Conservation (phyloP, 768 basidiomycete species). For the Mycena leptocephala region DNA sequence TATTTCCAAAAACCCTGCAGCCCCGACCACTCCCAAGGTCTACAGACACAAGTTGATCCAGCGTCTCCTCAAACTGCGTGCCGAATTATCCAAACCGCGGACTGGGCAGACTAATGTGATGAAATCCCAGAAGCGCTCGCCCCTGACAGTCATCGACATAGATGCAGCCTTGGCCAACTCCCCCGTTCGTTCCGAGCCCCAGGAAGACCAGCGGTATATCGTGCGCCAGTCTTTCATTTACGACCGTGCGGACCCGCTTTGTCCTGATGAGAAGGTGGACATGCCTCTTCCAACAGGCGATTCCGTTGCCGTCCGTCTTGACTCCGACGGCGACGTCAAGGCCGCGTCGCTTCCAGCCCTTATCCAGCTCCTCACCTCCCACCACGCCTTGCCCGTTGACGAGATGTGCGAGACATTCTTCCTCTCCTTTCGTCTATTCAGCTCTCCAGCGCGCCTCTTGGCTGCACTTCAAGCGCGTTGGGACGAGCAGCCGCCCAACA, state of each 20-base stretch:
- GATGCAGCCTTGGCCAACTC: constrained; percentile 19
- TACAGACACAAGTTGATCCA: constrained; percentile 34
- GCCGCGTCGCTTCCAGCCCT: constrained; percentile 58
- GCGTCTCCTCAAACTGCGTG: constrained; percentile 33
- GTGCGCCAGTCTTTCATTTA: constrained; percentile 47
- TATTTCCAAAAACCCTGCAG: not conserved
- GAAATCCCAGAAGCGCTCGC: not conserved
- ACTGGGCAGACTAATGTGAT: not conserved
- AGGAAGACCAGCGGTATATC: constrained; percentile 36
- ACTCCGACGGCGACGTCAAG: constrained; percentile 45
- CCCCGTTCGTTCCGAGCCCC: constrained; percentile 7
- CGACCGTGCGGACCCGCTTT: constrained; percentile 44
- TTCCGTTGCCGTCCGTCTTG: constrained; percentile 38
- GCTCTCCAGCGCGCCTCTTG: constrained; percentile 64
- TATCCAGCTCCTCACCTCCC: constrained; percentile 63
- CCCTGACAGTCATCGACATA: constrained; percentile 15
- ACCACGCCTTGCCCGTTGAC: constrained; percentile 55
- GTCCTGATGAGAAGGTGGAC: constrained; percentile 42
- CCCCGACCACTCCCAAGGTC: not conserved
- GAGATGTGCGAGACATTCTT: constrained; percentile 73
- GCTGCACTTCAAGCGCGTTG: constrained; percentile 63
- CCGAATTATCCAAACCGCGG: constrained; percentile 10
- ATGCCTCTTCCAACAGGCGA: constrained; percentile 47
- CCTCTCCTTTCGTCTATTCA: constrained; percentile 81
- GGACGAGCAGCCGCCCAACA: constrained; percentile 51